These are phyloP conservation scores for Cutaneotrichosporon sp. DNA, from an alignment of 1,284 basidiomycete species.

Conservation along the genomic window DNA sequence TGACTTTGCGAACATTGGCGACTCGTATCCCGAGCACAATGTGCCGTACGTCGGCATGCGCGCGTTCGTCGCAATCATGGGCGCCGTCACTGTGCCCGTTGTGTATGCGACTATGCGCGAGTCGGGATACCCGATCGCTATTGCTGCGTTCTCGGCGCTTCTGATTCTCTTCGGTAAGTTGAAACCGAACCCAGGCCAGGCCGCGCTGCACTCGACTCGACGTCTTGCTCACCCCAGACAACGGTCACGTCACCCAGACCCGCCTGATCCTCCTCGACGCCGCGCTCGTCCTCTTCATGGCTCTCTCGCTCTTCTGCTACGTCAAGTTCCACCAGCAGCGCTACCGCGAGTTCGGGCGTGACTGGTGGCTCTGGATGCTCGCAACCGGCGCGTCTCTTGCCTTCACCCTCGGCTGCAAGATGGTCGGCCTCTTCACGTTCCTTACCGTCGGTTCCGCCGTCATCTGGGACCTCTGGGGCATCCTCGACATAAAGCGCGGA, in stretches of 20 bases:
- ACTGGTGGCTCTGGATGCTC: constrained; percentile 95
- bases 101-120: constrained; percentile 98
- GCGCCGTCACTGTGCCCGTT: constrained; percentile 82
- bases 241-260: constrained; percentile 91
- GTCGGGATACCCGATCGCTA: constrained; percentile 85
- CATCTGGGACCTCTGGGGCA: constrained; percentile 88
- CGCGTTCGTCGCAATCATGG: constrained; percentile 84
- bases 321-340: constrained; percentile 93
- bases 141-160: constrained; percentile 81
- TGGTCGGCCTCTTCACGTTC: constrained; percentile 94
- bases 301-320: constrained; percentile 90
- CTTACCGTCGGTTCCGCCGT: constrained; percentile 86
- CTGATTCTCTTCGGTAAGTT: constrained; percentile 82
- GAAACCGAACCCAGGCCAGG: too few species aligned
- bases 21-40: constrained; percentile 67
- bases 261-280: constrained; percentile 96
- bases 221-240: constrained; percentile 62
- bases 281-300: constrained; percentile 91
- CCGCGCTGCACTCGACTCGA: constrained; percentile 1
- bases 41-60: constrained; percentile 95
- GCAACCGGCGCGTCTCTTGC: constrained; percentile 91
- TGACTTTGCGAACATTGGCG: constrained; percentile 91
- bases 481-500: constrained; percentile 77
- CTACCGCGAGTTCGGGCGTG: constrained; percentile 79
- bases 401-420: constrained; percentile 95